Conservation (phyloP, 2,329 filamentous ascomycete genomes). For the Ampelomyces quisqualis region DNA sequence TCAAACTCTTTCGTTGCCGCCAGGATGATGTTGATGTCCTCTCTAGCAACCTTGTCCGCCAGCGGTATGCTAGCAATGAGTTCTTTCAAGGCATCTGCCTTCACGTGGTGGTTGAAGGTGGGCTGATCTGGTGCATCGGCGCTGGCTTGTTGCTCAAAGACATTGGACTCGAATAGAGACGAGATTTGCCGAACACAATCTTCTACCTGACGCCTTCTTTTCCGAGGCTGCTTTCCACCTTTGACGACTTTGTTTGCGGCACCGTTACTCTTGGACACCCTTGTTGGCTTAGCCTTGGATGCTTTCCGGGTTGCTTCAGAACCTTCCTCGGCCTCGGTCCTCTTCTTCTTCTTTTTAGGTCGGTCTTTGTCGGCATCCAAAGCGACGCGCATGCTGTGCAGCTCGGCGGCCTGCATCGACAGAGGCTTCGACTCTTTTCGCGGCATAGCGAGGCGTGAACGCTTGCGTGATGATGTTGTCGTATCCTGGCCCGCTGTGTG, state of each 20-base stretch:
- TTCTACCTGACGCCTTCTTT: constrained; percentile 21
- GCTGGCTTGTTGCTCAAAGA: constrained; percentile 37
- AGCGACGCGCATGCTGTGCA: constrained; percentile 32
- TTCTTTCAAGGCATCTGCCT: constrained; percentile 42
- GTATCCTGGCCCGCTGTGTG: constrained; percentile 2
- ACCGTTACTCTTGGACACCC: too few relatives aligned
- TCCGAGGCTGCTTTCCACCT: too few relatives aligned
- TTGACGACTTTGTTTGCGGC: too few relatives aligned
- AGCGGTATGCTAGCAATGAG: constrained; percentile 45
- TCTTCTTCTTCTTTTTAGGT: constrained; percentile 29
- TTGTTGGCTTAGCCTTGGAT: not conserved
- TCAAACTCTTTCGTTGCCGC: constrained; percentile 47
- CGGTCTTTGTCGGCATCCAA: constrained; percentile 26
- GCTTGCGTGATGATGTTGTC: constrained; percentile 13
- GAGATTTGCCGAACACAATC: constrained; percentile 19
- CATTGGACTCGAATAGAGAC: constrained; percentile 33
- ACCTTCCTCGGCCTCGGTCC: constrained; percentile 2
- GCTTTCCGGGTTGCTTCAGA: constrained; percentile 6
- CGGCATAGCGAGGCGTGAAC: constrained; percentile 15
- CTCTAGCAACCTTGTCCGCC: constrained; percentile 35
- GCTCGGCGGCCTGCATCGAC: constrained; percentile 32
- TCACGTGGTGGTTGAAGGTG: constrained; percentile 23
- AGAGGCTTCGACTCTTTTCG: constrained; percentile 9
- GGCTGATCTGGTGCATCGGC: constrained; percentile 27
- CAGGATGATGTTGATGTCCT: constrained; percentile 43